Percentiles rank a stretch among this genome's conserved stretches.
Evolutionary conservation across 2,329 filamentous ascomycete species (phyloP).

Genomic region (Claviceps cyperi): DNA sequence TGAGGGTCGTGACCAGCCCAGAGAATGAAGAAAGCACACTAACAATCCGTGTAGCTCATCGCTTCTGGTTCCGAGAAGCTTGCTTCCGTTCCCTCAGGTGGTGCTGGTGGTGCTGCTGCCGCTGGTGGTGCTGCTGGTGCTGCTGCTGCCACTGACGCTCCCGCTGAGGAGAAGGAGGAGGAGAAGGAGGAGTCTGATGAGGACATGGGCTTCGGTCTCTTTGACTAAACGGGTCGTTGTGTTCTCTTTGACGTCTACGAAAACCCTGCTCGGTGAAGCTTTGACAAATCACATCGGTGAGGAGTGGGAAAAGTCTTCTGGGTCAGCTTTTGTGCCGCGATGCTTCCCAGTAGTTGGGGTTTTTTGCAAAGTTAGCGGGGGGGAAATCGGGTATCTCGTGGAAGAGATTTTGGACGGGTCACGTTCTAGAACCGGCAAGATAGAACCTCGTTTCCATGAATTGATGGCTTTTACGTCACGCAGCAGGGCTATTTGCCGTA

Average conservation of each 20-base stretch:
- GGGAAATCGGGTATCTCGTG: conserved; percentile 17
- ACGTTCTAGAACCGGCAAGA: conserved; percentile 12
- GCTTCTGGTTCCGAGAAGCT: conserved; percentile 82
- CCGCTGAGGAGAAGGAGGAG: conserved; percentile 54
- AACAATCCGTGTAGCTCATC: conserved; percentile 55
- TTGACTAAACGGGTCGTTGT: conserved; percentile 46
- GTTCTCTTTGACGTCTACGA: conserved; percentile 1
- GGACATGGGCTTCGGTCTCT: conserved; percentile 65
- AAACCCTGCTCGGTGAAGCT: conserved; percentile 12
- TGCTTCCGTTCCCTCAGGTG: conserved; percentile 90
- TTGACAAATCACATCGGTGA: no score
- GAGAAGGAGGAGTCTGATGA: conserved; percentile 69
- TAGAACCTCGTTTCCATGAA: conserved; percentile 16
- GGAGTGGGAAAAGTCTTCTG: conserved; percentile 12
- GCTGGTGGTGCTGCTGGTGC: conserved; percentile 53
- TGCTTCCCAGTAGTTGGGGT: conserved; percentile 14
- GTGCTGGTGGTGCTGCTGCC: conserved; percentile 57
- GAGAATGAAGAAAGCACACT: neutral
- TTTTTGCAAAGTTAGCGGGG: conserved; percentile 10
- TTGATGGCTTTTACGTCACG: conserved; percentile 16
- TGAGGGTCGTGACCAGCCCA: no score
- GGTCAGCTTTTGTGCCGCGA: conserved; percentile 16
- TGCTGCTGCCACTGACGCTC: conserved; percentile 44
- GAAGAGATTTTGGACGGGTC: conserved; percentile 13
- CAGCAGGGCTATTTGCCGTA: neutral